phyloP scores from a whole-genome alignment of 306 rosid species.

The Ammopiptanthus mongolicus region DNA sequence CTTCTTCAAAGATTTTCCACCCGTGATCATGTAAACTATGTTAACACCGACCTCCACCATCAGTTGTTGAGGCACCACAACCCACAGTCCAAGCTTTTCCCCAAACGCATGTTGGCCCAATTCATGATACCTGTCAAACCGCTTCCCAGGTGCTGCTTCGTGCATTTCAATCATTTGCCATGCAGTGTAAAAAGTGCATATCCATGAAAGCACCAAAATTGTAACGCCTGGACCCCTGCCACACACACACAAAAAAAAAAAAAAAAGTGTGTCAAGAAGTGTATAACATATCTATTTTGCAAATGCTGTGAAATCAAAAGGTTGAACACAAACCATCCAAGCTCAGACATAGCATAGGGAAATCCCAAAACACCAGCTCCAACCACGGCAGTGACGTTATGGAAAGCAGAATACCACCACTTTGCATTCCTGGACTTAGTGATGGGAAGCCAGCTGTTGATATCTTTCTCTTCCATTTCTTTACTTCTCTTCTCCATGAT shows the following conservation, averaged over 20 bases:
- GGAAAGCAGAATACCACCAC: conserved; percentile 79
- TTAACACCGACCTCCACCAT: conserved; percentile 50
- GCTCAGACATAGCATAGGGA: conserved; percentile 64
- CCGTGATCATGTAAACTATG: conserved; percentile 70
- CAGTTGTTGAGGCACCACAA: conserved; percentile 78
- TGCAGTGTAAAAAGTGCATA: conserved; percentile 57
- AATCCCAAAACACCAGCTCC: conserved; percentile 78
- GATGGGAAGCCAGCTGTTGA: conserved; percentile 62
- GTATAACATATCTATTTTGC: not conserved
- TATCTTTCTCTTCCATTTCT: not conserved
- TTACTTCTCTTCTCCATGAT: too few relatives aligned
- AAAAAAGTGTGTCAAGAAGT: not conserved
- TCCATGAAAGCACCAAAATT: conserved; percentile 52
- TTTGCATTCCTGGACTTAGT: conserved; percentile 64
- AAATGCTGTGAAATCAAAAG: not conserved
- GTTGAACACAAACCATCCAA: conserved; percentile 71
- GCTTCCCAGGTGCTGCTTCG: conserved; percentile 62
- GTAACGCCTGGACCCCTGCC: conserved; percentile 65
- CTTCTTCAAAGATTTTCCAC: conserved; percentile 62
- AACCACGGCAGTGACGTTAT: conserved; percentile 73
- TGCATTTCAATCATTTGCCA: conserved; percentile 91
- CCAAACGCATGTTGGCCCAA: conserved; percentile 79
- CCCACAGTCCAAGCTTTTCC: conserved; percentile 58
- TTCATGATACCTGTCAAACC: conserved; percentile 72
- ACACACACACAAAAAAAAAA: not conserved